Conservation (phyloP, 1,284 basidiomycete species). For the Sporisorium exsertum region DNA sequence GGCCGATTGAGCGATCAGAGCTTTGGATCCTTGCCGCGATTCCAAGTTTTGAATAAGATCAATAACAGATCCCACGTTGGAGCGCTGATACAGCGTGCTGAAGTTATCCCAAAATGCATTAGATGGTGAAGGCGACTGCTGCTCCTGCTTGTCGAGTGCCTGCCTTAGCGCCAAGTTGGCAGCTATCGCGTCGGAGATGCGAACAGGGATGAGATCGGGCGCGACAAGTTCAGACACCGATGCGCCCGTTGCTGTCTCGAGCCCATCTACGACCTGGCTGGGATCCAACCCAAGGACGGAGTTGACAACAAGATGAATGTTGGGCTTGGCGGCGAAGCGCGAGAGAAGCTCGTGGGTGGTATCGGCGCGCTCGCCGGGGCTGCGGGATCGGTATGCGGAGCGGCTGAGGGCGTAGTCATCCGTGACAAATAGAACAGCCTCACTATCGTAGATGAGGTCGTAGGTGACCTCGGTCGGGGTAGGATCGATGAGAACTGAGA, state of each 20-base stretch:
- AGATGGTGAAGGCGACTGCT: conserved; percentile 6
- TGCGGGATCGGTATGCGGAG: conserved; percentile 22
- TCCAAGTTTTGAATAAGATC: conserved; percentile 19
- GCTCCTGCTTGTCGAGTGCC: conserved; percentile 25
- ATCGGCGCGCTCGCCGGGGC: conserved; percentile 8
- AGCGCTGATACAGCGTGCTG: conserved; percentile 36
- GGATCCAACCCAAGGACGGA: conserved; percentile 18
- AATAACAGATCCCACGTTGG: conserved; percentile 37
- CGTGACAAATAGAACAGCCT: conserved; percentile 47
- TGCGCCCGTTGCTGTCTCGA: conserved; percentile 30
- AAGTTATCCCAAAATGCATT: conserved; percentile 41
- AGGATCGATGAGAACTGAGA: conserved; percentile 43
- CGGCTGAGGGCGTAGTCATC: conserved; percentile 43
- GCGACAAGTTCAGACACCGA: conserved; percentile 30
- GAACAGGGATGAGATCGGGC: conserved; percentile 18
- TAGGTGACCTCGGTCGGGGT: conserved; percentile 11
- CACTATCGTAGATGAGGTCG: conserved; percentile 47
- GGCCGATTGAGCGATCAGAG: conserved; percentile 30
- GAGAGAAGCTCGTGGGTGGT: conserved; percentile 31
- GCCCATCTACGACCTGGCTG: conserved; percentile 12
- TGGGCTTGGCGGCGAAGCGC: conserved; percentile 52
- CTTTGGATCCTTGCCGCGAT: conserved; percentile 13
- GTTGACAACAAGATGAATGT: conserved; percentile 47
- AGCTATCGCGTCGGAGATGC: conserved; percentile 24
- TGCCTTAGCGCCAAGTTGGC: conserved; percentile 39